Evolutionary conservation across 495 filamentous ascomycete genomes (phyloP), one percentile per base, ranked within the genome.

Genomic region (Melanomma pulvis-pyrius): DNA sequence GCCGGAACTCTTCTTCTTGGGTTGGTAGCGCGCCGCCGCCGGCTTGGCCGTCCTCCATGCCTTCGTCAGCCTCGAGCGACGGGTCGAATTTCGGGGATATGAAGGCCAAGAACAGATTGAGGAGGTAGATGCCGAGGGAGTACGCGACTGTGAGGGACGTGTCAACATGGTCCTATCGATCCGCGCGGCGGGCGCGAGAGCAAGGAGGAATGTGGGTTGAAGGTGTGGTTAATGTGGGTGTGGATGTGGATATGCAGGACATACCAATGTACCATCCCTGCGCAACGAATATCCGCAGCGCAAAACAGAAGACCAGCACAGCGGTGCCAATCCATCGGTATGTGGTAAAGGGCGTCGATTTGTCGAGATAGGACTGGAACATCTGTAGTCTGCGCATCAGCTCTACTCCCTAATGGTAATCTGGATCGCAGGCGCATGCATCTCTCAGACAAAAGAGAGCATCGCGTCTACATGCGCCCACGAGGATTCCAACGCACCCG

Each of bases 101-200:
- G 84, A 98, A 98, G 67, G 96, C 96, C 76, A 98, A 92, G 87
- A 98, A 98, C 59, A 98, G 87, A 81, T 98, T 98, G 59, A 98
- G 88, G 49, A 98, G 92, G 82, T 98, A 98, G 83, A 98, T 98
- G 64, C 94, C 94, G 59, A 98, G 87, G 26, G 94, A 93, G 80
- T 98, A 98, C 70, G 92, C 92, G 67, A 98, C 94, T 98, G 73
- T 53, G n/a, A 22, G 21, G 0, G 24, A 5, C 25, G 13, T 51
- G 54, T 70, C 58, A 70, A 62, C 21, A 30, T 24, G n/a, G 25
- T 34, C 30, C 5, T 34, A 34, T 34, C 12, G 4, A 34, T 34
- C 30, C 12, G 5, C 30, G 5, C 1, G 13, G 25, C 9, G 39
- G 7, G 25, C 44, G 53, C 30, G 2, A 15, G 34, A 21, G 28